Evolutionary conservation across 371 early-diverging fungal species (phyloP), one percentile per base, ranked within the genome.

Genomic region (Rhizopus delemar): DNA sequence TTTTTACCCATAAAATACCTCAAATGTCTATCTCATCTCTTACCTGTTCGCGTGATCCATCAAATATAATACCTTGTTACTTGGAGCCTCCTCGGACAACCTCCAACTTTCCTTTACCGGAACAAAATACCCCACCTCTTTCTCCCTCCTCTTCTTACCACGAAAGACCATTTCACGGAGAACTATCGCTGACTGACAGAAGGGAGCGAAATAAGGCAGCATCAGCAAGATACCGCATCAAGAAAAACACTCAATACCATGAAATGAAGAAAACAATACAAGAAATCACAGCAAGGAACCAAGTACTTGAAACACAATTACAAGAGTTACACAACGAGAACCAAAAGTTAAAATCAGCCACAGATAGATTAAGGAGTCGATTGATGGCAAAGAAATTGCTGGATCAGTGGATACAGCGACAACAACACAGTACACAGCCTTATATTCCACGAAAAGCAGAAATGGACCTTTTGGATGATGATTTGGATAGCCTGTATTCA

Each of bases 131-230:
- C 8, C 28, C 57, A 15, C 58, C 62, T n/a, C 48, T 39, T 38
- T 55, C 46, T 12, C 46, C 41, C 29, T 32, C 58, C 36, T 15
- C n/a, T 1, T 49, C 59, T 8, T 43, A 53, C 2, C 51, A 39
- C 22, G 22, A 22, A 22, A 22, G 22, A 22, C 16, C 50, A 34
- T 8, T 55, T 9, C 34, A 54, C 3, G 41, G 49, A 22, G 59
- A 43, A 69, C 75, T 78, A 4, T 69, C 82, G 0, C 59, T 82
- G 4, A 68, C 73, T 45, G 83, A 84, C 57, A 70, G 82, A 13
- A 77, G 84, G 13, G 74, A 83, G 34, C 76, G 86, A 36, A 86
- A 86, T 64, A 86, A 84, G 55, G 80, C 78, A 0, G 84, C 86
- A 1, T 84, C 84, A 0, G 86, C 86, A 7, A 86, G 82, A 56